Base-by-base conservation (phyloP, 1,284 basidiomycete genomes). In the Lentinula novae-zelandiae region DNA sequence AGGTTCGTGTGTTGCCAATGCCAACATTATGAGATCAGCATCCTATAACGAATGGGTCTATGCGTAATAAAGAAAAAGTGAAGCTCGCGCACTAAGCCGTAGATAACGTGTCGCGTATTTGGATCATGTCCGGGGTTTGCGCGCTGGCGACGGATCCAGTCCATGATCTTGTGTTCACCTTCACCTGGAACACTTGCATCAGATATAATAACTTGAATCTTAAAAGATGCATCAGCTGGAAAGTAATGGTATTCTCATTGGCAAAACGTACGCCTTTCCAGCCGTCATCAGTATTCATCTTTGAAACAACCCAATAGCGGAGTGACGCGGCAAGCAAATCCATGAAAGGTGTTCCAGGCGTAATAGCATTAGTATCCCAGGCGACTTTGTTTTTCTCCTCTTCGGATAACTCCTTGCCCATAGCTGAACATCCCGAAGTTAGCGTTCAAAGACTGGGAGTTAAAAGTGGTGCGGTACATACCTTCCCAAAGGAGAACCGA, bases 141-240 rank as follows among this genome's bases (percentile, higher is more conserved):
- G 54, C 97, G 84, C 70, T 98, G 95, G 53, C 96, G 84, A 62
- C 97, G 83, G 66, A 99, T 97, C 74, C 87, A 98, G 71, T 99
- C 97, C 94, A 99, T 98, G 67, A 99, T 98, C 80, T 99, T 99
- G 78, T 99, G 97, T 75, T 99, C 97, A 71, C 97, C 97, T 76
- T 99, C 97, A 66, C 96, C 96, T 1, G 96, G 96, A 9, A 99
- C 97, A 60, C 92, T 90, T 1, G 96, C 94, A 68, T 99, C 97
- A 2, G 97, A 99, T 63, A 99, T 94, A 66, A 99, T 89, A 64
- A 99, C 92, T 80, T 98, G 88, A 46, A 98, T 82, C 91, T 95
- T 66, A n/a, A 42, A 61, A 52, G 56, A 53, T 57, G 42, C 54
- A 36, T 31, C 0, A 39, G 20, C 7, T 3, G 53, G n/a, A 38